phyloP scores from a whole-genome alignment of 768 basidiomycete genomes.

The Hydnomerulius pinastri region DNA sequence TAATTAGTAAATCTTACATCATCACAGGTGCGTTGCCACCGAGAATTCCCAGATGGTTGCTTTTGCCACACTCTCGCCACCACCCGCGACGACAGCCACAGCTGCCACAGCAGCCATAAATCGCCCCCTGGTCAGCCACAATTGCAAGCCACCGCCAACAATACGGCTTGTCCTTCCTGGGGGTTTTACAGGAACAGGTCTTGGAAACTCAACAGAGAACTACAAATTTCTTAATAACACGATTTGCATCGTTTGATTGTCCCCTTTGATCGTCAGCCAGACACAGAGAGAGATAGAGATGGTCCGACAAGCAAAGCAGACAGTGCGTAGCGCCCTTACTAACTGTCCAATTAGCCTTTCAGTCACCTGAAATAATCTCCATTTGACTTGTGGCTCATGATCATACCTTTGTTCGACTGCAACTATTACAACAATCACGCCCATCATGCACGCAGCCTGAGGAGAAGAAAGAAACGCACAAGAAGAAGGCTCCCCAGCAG shows the following conservation, averaged over 20 bases:
- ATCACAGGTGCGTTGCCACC: neutral
- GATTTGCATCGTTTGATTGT: slow-evolving; percentile 16
- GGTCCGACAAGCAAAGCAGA: slow-evolving; percentile 36
- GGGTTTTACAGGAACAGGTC: neutral
- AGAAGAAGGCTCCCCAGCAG: slow-evolving; percentile 36
- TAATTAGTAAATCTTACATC: slow-evolving; percentile 1
- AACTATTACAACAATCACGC: slow-evolving; percentile 6
- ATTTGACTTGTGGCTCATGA: neutral
- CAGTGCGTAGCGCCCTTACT: slow-evolving; percentile 30
- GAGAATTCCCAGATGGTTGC: neutral
- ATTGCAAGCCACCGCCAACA: slow-evolving; percentile 19
- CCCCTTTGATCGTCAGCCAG: neutral
- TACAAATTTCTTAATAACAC: neutral
- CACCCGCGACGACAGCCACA: slow-evolving; percentile 21
- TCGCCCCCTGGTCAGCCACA: slow-evolving; percentile 29
- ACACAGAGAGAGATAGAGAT: slow-evolving; percentile 14
- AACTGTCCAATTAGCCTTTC: slow-evolving; percentile 15
- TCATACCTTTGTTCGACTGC: slow-evolving; percentile 7
- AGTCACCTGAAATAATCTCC: slow-evolving; percentile 18
- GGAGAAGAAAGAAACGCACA: slow-evolving; percentile 44
- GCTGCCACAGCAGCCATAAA: slow-evolving; percentile 26
- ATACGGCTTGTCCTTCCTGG: neutral
- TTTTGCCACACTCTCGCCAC: slow-evolving; percentile 11
- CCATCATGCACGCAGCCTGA: slow-evolving; percentile 30
- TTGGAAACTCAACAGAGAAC: too few species aligned